Percentiles rank a stretch among this genome's conserved stretches.
These are phyloP conservation scores for Rutstroemia sp. DNA, from an alignment of 2,329 filamentous ascomycete genomes.

Conservation along the genomic window DNA sequence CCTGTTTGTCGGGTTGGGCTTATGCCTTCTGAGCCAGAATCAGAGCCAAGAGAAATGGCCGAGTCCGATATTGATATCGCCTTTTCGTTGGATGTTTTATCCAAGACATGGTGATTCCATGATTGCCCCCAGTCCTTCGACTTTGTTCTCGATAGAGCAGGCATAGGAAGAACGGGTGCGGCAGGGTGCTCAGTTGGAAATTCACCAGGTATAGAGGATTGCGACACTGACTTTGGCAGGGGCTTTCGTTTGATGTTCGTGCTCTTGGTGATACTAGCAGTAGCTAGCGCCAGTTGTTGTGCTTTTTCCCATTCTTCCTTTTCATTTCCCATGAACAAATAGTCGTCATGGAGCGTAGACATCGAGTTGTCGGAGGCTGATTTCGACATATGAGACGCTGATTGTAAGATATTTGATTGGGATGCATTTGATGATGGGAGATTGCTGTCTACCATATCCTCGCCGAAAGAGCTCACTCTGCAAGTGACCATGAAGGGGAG, in stretches of 20 bases:
- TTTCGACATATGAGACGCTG: not conserved
- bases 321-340: slow-evolving; percentile 7
- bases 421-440: slow-evolving; percentile 8
- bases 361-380: not conserved
- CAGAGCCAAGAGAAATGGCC: slow-evolving; percentile 16
- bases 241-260: slow-evolving; percentile 15
- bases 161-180: not conserved
- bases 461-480: slow-evolving; percentile 14
- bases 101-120: slow-evolving; percentile 18
- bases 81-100: slow-evolving; percentile 9
- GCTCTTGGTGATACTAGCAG: not conserved
- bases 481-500: slow-evolving; percentile 11
- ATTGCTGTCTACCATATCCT: slow-evolving; percentile 19
- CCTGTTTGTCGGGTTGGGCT: slow-evolving; percentile 13
- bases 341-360: slow-evolving; percentile 12
- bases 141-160: not conserved
- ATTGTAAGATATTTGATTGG: slow-evolving; percentile 5
- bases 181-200: slow-evolving; percentile 10
- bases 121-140: slow-evolving; percentile 15
- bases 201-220: slow-evolving; percentile 5
- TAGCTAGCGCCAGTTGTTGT: not conserved
- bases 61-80: slow-evolving; percentile 15
- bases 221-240: slow-evolving; percentile 8
- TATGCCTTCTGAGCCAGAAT: slow-evolving; percentile 12
- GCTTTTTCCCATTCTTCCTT: slow-evolving; percentile 6